Evolutionary conservation across 2,329 filamentous ascomycete species (phyloP), one percentile per base, ranked within the genome.

Genomic region (Beauveria bassiana): DNA sequence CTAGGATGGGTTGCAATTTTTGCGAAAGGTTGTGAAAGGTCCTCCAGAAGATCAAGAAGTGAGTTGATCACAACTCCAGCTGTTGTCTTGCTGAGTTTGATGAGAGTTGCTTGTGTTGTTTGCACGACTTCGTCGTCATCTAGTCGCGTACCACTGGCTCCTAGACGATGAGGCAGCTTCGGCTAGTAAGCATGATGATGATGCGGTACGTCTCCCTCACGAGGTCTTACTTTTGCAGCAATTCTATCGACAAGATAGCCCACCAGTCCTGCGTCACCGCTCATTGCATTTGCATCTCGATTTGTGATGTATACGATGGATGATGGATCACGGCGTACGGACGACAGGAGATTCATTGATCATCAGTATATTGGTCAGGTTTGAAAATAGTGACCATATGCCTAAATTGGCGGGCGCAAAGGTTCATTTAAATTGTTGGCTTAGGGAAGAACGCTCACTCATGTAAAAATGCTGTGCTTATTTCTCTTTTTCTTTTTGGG

Each of bases 111-210:
- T 68, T 84, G 81, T 22, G 85, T 87, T 61, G 85, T 82, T 62
- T 79, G 74, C 57, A 85, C 79, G 63, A 87, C 78, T 56, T 86
- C 83, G 73, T 88, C 86, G 68, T 84, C 80, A 62, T 78, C 74
- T 64, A 86, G 78, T 66, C 83, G 81, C 67, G 82, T 79, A 65
- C 78, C 76, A 62, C 78, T 78, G 62, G 79, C 82, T 68, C 85
- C 84, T 61, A 84, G 86, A 65, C 83, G 80, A 74, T 87, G 84
- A 61, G 85, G 85, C 61, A 88, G 81, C 85, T 86, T 60, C 22
- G 7, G 16, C 31, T 34, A 10, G 45, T 61, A 12, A 55, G 28
- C 12, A 43, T 24, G 7, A 34, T 38, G 22, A 8, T 16, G 22
- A 9, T 16, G 7, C 14, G 18, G 34, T 34, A 24, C 10, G 20